These are phyloP conservation scores for Cephalotrichum gorgonifer DNA, from an alignment of 2,329 filamentous ascomycete genomes.

Conservation along the genomic window DNA sequence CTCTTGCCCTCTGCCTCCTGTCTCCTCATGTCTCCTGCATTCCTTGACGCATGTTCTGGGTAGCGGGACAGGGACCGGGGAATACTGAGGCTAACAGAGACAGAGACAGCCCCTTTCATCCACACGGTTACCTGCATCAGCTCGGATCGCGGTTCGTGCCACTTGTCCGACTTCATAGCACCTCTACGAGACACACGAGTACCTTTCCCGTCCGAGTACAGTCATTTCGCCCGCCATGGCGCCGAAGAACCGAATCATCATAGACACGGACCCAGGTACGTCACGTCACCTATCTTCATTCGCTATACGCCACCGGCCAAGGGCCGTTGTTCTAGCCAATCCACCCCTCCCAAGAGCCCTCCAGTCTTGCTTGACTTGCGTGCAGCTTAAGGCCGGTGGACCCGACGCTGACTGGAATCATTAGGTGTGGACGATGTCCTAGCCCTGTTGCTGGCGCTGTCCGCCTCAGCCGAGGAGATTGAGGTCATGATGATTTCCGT, in stretches of 20 bases:
- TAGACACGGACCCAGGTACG: slow-evolving; percentile 85
- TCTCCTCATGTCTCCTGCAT: no score
- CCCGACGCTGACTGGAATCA: neutral
- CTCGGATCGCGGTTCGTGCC: neutral
- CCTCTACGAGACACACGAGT: neutral
- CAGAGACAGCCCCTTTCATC: neutral
- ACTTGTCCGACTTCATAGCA: neutral
- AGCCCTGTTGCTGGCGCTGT: slow-evolving; percentile 77
- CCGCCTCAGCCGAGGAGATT: slow-evolving; percentile 71
- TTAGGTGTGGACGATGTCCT: slow-evolving; percentile 82
- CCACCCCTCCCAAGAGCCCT: neutral
- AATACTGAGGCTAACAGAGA: neutral
- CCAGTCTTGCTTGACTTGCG: no score
- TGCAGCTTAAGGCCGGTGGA: no score
- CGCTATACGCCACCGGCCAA: neutral
- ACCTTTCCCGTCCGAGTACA: neutral
- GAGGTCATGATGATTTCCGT: slow-evolving; percentile 79
- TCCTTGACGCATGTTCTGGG: no score
- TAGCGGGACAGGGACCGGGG: no score
- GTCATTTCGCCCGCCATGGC: slow-evolving; percentile 36
- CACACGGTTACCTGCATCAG: neutral
- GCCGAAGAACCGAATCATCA: slow-evolving; percentile 65
- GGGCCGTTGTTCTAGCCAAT: neutral
- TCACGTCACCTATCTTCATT: neutral
- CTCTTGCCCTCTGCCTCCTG: no score